A percentile compares a stretch with the other conserved stretches of the same genome.
Evolutionary conservation across 345 rosid genomes (phyloP).

Genomic region (Odontarrhena argentea): DNA sequence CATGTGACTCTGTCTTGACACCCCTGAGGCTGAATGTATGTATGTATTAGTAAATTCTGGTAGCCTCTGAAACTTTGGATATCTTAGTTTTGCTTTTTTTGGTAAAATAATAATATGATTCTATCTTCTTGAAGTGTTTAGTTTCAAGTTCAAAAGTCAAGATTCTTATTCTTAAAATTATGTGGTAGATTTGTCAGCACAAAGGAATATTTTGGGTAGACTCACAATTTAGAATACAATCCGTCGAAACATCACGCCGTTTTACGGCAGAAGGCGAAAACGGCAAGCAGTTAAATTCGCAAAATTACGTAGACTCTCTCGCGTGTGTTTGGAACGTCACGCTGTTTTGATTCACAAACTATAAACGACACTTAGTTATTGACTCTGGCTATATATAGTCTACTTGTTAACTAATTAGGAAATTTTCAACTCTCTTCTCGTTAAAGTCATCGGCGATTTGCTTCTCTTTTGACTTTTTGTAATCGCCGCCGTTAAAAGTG

Average conservation of each 20-base stretch:
- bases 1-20: slow-evolving; percentile 8
- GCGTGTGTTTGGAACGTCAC: no score
- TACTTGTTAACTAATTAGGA: background rate
- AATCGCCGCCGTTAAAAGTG: slow-evolving; percentile 22
- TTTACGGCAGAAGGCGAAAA: background rate
- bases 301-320: no score
- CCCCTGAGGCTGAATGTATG: slow-evolving; percentile 11
- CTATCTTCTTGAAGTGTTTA: background rate
- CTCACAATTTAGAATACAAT: slow-evolving; percentile 4
- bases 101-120: background rate
- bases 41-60: slow-evolving; percentile 27
- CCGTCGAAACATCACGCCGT: background rate
- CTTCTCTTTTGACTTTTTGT: background rate
- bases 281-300: background rate
- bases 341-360: no score
- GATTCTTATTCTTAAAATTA: background rate
- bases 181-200: background rate
- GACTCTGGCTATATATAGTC: background rate
- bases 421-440: background rate
- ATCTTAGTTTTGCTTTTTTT: background rate
- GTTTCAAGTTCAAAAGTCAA: slow-evolving; percentile 5
- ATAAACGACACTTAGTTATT: background rate
- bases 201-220: background rate
- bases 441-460: slow-evolving; percentile 31
- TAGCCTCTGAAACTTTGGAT: slow-evolving; percentile 25